Evolutionary conservation across 2,329 filamentous ascomycete genomes (phyloP).

Genomic region (Fusarium sulawesiense): DNA sequence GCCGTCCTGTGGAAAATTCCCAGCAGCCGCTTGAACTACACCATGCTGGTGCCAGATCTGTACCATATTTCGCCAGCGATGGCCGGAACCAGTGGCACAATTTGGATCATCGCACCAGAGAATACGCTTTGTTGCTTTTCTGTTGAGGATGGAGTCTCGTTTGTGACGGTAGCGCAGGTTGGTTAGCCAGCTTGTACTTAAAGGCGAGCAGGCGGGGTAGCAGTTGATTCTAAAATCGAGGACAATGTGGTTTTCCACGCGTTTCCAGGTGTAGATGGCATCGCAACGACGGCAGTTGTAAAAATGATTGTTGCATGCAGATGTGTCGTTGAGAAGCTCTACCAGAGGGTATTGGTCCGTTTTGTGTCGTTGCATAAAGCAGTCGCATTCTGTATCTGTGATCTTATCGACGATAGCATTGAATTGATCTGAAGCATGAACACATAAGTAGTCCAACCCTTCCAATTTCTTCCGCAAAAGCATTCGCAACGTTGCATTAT

Average conservation of each 20-base stretch:
- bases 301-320: neutral
- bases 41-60: neutral
- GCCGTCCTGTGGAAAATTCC: too few species aligned
- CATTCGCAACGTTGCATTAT: accelerated
- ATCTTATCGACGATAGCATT: accelerated
- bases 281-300: accelerated
- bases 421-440: neutral
- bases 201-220: too few species aligned
- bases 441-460: neutral
- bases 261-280: neutral
- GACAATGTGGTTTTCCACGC: neutral
- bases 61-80: neutral
- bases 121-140: neutral
- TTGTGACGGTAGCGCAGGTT: neutral
- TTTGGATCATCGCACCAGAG: neutral
- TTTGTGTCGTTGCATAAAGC: neutral
- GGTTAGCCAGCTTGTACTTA: neutral
- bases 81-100: neutral
- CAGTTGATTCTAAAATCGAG: neutral
- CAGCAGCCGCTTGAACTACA: too few species aligned
- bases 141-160: neutral
- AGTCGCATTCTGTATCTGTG: neutral
- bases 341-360: neutral
- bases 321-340: too few species aligned
- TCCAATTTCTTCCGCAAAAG: neutral